Percentiles rank a stretch among this genome's conserved stretches.
Evolutionary conservation across 106 monocot species (phyloP).

Genomic region (Dendrobium officinale): DNA sequence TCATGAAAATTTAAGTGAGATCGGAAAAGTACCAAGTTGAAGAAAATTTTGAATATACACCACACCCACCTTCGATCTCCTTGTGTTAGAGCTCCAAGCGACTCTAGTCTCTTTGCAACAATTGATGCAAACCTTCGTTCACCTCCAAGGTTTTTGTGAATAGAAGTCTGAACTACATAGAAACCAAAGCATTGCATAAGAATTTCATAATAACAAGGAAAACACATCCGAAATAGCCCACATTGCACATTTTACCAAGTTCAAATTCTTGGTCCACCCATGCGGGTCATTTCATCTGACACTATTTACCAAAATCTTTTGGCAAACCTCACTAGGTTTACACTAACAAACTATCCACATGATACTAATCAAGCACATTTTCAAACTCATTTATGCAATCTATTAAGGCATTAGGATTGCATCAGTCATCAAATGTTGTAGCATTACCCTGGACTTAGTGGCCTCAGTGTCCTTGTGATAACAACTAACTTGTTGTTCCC

Average conservation of each 20-base stretch:
- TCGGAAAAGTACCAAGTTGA: neutral
- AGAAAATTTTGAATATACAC: neutral
- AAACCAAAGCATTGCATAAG: slow-evolving; percentile 10
- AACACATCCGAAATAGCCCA: neutral
- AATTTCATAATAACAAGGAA: neutral
- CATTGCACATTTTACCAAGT: neutral
- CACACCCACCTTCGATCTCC: slow-evolving; percentile 89
- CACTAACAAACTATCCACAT: neutral
- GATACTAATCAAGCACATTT: neutral
- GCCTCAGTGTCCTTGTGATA: neutral
- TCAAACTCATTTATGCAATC: neutral
- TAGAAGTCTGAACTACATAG: slow-evolving; percentile 59
- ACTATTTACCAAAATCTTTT: neutral
- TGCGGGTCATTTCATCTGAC: neutral
- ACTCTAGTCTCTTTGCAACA: slow-evolving; percentile 92
- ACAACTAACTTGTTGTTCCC: neutral
- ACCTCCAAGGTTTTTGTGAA: slow-evolving; percentile 98
- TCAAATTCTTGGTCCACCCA: neutral
- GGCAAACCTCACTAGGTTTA: neutral
- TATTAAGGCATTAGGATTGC: neutral
- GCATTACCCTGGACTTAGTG: neutral
- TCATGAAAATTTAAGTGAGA: neutral
- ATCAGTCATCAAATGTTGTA: neutral
- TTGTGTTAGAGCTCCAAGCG: slow-evolving; percentile 97
- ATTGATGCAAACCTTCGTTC: slow-evolving; percentile 97